A percentile compares a stretch with the other conserved stretches of the same genome.
Conservation (phyloP, 2,329 filamentous ascomycete species). For the Phyllosticta citrichinensis region DNA sequence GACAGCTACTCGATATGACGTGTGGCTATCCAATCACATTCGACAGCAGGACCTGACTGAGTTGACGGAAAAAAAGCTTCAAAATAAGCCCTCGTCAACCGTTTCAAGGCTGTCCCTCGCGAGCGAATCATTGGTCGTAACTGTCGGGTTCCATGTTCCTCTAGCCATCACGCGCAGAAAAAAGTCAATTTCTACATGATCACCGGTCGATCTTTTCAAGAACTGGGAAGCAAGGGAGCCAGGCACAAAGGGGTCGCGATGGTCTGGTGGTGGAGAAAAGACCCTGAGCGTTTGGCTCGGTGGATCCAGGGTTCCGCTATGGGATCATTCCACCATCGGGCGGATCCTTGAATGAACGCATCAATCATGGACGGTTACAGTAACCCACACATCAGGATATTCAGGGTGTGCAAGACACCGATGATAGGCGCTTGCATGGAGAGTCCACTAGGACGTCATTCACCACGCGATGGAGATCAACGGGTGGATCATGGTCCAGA, state of each 20-base stretch:
- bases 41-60: background rate
- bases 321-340: background rate
- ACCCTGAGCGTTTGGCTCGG: background rate
- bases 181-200: background rate
- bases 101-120: background rate
- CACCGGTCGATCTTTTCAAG: background rate
- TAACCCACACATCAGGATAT: background rate
- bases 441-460: background rate
- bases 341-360: background rate
- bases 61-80: background rate
- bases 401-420: background rate
- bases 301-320: background rate
- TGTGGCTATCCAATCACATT: background rate
- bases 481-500: background rate
- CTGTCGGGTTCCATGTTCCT: background rate
- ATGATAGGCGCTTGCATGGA: background rate
- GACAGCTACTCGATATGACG: background rate
- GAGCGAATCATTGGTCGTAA: background rate
- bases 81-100: background rate
- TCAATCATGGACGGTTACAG: background rate
- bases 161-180: background rate
- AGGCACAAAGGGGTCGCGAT: background rate
- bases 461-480: background rate
- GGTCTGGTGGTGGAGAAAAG: background rate
- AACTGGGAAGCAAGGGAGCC: background rate